phyloP scores from a whole-genome alignment of 2,329 filamentous ascomycete genomes.

The Fusarium anthophilum region DNA sequence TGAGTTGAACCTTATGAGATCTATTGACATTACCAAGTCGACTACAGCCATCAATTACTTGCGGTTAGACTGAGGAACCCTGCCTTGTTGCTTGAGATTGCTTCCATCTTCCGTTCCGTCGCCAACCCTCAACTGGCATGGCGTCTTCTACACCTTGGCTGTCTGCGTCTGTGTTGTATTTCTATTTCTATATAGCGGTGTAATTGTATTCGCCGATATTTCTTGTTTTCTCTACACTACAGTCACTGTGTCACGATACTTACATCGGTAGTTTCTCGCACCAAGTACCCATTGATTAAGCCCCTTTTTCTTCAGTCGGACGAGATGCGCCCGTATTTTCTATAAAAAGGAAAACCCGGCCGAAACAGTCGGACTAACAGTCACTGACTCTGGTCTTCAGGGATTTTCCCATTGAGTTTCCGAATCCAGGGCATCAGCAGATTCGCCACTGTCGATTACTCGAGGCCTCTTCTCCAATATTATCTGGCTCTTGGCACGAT shows the following conservation, averaged over 20 bases:
- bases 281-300: not conserved
- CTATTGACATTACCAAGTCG: not conserved
- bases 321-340: slow-evolving; percentile 3
- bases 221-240: not conserved
- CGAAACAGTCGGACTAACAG: not conserved
- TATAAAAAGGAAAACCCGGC: slow-evolving; percentile 23
- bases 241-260: not conserved
- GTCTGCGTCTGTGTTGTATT: not conserved
- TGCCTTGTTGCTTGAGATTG: not conserved
- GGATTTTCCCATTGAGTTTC: slow-evolving; percentile 11
- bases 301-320: slow-evolving; percentile 4
- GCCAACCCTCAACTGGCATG: not conserved
- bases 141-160: not conserved
- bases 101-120: slow-evolving; percentile 3
- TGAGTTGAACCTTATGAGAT: not conserved
- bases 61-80: not conserved
- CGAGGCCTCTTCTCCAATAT: slow-evolving; percentile 2
- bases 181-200: slow-evolving; percentile 10
- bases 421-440: slow-evolving; percentile 6
- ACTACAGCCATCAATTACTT: not conserved
- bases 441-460: slow-evolving; percentile 5
- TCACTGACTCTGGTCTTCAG: not conserved
- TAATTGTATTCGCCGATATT: slow-evolving; percentile 4
- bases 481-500: not conserved
- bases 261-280: not conserved